Base-by-base conservation (phyloP, 2,329 filamentous ascomycete genomes). In the Phoma sp. region DNA sequence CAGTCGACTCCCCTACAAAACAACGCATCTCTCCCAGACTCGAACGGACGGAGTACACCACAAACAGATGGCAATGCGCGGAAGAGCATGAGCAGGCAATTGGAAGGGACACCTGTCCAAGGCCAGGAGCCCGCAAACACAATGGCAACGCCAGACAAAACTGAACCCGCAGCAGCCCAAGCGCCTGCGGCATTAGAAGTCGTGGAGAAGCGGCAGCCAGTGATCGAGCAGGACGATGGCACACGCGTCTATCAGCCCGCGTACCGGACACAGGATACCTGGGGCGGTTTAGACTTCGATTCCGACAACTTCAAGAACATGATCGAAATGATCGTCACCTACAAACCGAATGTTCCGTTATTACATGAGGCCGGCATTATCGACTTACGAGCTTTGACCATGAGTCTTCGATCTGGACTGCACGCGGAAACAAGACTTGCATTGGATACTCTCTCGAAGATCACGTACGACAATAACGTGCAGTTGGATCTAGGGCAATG, bases 351-450 rank as follows among this genome's bases (percentile, higher is more conserved):
- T 51, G 82, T 92, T 30, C 93, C 95, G 0, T 79, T 81, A 2
- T 81, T 92, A 15, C 79, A 83, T 18, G 93, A 98, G 65, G 82
- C 98, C 46, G 95, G 93, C 7, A 84, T 92, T 17, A 90, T 98
- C 59, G 93, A 99, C 68, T 88, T 98, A 23, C 89, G 93, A 62
- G 92, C 93, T 17, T 81, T 99, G 33, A 96, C 89, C 0, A 89
- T 92, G 80, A 92, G 92, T 67, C 79, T 99, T 30, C 92, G 96
- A 70, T 96, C 90, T 48, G 93, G 93, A 1, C 90, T 98, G 36
- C 88, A 92, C 65, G 87, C 87, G 5, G 95, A 99, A 76, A 88
- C 96, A n/a, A 87, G 93, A 9, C 78, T 96, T 57, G 93, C 93
- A 2, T 80, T 99, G 37, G 95, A 98, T 73, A 91, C 90, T 0